phyloP scores from a whole-genome alignment of 257 asterid genomes.

The Przewalskia tangutica region DNA sequence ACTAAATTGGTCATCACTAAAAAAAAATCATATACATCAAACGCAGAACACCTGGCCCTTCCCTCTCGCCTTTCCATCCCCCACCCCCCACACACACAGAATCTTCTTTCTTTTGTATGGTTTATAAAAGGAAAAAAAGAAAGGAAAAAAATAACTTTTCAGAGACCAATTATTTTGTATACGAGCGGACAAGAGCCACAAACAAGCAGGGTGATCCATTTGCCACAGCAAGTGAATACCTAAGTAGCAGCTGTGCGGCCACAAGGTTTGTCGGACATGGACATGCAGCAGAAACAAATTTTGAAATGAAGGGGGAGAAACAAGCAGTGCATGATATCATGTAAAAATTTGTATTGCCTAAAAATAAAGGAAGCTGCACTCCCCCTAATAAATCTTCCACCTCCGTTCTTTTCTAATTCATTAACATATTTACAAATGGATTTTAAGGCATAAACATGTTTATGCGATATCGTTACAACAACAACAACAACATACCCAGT shows the following conservation, averaged over 20 bases:
- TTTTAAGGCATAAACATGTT: not conserved
- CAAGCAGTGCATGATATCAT: not conserved
- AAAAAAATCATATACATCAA: not conserved
- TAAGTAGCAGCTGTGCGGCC: not conserved
- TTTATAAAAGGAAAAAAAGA: not conserved
- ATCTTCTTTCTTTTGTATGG: not conserved
- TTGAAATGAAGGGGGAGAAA: not conserved
- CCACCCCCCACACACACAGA: not conserved
- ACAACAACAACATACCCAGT: no score
- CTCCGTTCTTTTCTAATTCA: not conserved
- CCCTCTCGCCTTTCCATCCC: not conserved
- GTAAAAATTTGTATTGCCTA: not conserved
- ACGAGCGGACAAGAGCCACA: not conserved
- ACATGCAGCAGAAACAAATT: not conserved
- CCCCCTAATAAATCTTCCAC: not conserved
- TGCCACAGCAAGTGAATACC: not conserved
- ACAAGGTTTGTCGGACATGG: not conserved
- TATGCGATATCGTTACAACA: not conserved
- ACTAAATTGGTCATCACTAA: not conserved
- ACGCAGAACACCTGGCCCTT: not conserved
- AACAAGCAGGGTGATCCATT: not conserved
- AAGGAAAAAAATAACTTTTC: not conserved
- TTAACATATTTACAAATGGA: not conserved
- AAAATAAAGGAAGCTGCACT: not conserved
- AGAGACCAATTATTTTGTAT: not conserved